Conservation (phyloP, 208 protist species). For the Leptomonas seymouri region DNA sequence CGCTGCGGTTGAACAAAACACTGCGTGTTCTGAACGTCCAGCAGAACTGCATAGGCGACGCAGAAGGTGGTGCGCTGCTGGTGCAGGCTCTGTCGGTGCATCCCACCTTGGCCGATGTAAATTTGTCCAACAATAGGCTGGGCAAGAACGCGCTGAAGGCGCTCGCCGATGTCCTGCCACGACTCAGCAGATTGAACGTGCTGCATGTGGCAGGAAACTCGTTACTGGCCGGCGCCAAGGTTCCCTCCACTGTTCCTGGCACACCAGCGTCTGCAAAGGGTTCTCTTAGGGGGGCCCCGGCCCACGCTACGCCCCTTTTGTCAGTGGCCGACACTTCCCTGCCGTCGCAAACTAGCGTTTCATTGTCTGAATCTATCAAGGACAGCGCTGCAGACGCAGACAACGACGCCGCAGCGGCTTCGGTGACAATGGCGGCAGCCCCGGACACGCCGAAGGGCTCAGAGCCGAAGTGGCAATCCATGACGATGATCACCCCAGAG, state of each 20-base stretch:
- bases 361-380: slow-evolving; percentile 1
- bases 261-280: neutral
- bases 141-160: slow-evolving; percentile 41
- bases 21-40: slow-evolving; percentile 73
- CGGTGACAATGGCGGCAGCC: slow-evolving; percentile 1
- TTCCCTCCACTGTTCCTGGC: neutral
- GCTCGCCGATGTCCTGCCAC: slow-evolving; percentile 60
- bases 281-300: neutral
- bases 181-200: slow-evolving; percentile 42
- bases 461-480: slow-evolving; percentile 3
- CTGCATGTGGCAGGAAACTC: slow-evolving; percentile 79
- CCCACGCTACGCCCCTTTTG: neutral
- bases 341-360: neutral
- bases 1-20: slow-evolving; percentile 76
- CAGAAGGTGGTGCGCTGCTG: slow-evolving; percentile 62
- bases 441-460: neutral
- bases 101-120: slow-evolving; percentile 52
- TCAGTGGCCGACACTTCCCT: neutral
- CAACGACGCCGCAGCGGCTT: slow-evolving; percentile 7
- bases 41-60: slow-evolving; percentile 81
- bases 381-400: neutral
- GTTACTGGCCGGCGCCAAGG: slow-evolving; percentile 32
- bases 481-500: neutral
- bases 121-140: slow-evolving; percentile 82
- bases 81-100: slow-evolving; percentile 54